Evolutionary conservation across 352 stramenopile genomes (phyloP), one percentile per base, ranked within the genome.

Genomic region (Phytopythium sindhum): DNA sequence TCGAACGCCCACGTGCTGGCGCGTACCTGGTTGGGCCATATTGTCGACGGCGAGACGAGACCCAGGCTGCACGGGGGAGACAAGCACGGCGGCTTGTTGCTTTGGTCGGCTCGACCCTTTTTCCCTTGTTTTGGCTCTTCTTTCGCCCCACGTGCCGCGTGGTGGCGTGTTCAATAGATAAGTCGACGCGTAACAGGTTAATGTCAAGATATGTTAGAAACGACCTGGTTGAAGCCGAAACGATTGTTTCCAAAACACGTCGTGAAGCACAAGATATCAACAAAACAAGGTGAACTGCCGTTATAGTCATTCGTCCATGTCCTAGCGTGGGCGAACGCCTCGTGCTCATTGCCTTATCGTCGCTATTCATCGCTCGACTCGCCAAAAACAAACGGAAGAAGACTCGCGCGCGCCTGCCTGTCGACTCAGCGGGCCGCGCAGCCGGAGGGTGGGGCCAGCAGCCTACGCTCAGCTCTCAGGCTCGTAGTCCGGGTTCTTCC

Each of bases 401-500:
- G 44, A 17, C n/a, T 17, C n/a, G 44, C 21, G 7, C n/a, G n/a
- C 44, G 44, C 44, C 44, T 51, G 44, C 44, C n/a, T 51, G n/a
- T 51, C 44, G 44, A 51, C 44, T 51, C n/a, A n/a, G 44, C 44
- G n/a, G 44, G n/a, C 44, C 44, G n/a, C 44, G 7, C 17, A 48
- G 41, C 17, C 17, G 17, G 41, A 6, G 6, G 41, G 41, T 47
- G n/a, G 44, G 5, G 5, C 45, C 45, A 19, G 9, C 23, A 0
- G 2, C n/a, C n/a, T 1, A 1, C 28, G 51, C 51, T 57, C 91
- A 94, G 70, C 78, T 85, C 53, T 96, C 87, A 28, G 85, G 80
- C 70, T 93, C 65, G 68, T 82, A 96, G 65, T 96, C 95, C 31
- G 97, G 96, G 77, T 99, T 99, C 77, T 99, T 97, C 78, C 96